A percentile compares a stretch with the other conserved stretches of the same genome.
phyloP scores from a whole-genome alignment of 2,329 filamentous ascomycete species.

The Ceratocystis cacaofunesta region DNA sequence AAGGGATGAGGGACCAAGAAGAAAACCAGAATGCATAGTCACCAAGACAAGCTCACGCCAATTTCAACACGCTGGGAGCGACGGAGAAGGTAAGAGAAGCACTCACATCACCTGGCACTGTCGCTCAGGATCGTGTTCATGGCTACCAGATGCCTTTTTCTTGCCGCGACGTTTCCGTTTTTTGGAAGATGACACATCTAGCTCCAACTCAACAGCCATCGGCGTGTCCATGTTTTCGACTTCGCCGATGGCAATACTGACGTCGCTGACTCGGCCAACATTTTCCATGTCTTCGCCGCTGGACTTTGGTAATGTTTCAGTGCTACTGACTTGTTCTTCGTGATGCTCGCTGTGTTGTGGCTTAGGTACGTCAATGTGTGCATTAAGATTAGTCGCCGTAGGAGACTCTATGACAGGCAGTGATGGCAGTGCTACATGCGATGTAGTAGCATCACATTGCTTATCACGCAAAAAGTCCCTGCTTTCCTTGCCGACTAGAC shows the following conservation, averaged over 20 bases:
- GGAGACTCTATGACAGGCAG: slow-evolving; percentile 3
- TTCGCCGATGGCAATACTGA: slow-evolving; percentile 1
- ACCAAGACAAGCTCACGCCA: neutral
- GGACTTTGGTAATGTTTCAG: neutral
- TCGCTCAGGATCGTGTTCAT: slow-evolving; percentile 10
- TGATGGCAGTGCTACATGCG: neutral
- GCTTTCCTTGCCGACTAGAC: slow-evolving; percentile 10
- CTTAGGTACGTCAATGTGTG: neutral
- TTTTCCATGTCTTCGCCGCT: neutral
- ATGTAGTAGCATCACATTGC: neutral
- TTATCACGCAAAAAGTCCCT: slow-evolving; percentile 9
- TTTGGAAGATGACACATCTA: slow-evolving; percentile 5
- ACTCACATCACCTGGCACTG: slow-evolving; percentile 14
- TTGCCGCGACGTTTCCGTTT: slow-evolving; percentile 11
- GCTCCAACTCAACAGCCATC: neutral
- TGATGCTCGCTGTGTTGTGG: neutral
- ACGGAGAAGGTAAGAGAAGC: neutral
- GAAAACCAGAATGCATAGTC: neutral
- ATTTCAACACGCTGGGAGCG: too few species aligned
- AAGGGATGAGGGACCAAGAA: neutral
- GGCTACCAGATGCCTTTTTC: slow-evolving; percentile 6
- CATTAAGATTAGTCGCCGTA: neutral
- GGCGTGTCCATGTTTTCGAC: neutral
- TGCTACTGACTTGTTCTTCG: neutral
- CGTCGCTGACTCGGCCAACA: neutral